phyloP scores from a whole-genome alignment of 1,284 basidiomycete genomes.

The Fomitopsis pinicola region DNA sequence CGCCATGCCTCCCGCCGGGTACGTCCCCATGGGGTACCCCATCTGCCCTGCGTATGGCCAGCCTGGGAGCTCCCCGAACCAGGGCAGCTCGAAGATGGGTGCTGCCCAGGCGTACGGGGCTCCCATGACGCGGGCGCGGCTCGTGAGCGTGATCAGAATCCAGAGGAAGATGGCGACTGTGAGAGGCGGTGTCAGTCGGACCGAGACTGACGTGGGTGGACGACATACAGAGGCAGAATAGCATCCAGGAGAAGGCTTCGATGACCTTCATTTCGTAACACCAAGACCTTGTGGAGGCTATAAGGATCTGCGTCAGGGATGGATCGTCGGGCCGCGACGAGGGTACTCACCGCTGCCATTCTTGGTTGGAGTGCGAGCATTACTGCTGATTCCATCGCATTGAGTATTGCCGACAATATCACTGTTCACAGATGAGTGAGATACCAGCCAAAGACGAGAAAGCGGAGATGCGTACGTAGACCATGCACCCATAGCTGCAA shows the following conservation, averaged over 20 bases:
- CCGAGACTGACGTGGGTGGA: constrained; percentile 25
- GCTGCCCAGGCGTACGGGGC: constrained; percentile 43
- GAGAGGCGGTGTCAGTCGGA: constrained; percentile 12
- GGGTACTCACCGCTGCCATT: constrained; percentile 47
- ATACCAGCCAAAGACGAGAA: neutral
- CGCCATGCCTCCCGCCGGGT: constrained; percentile 19
- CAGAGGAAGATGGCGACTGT: constrained; percentile 41
- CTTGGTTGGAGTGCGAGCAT: constrained; percentile 45
- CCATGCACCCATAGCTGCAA: constrained; percentile 69
- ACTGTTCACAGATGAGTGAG: constrained; percentile 29
- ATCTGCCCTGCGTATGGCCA: constrained; percentile 24
- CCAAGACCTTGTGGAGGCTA: constrained; percentile 52
- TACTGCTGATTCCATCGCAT: constrained; percentile 48
- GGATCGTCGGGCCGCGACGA: neutral
- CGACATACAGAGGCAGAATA: constrained; percentile 55
- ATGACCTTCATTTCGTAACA: constrained; percentile 78
- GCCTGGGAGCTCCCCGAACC: constrained; percentile 48
- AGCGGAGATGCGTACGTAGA: constrained; percentile 47
- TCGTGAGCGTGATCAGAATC: constrained; percentile 39
- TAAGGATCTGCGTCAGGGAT: constrained; percentile 2
- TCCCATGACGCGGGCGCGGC: constrained; percentile 39
- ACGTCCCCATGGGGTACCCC: constrained; percentile 19
- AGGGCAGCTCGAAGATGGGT: constrained; percentile 46
- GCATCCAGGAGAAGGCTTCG: constrained; percentile 73
- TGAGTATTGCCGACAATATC: constrained; percentile 66